Conservation (phyloP, 805 yeast species). For the Kodamaea sagamina region DNA sequence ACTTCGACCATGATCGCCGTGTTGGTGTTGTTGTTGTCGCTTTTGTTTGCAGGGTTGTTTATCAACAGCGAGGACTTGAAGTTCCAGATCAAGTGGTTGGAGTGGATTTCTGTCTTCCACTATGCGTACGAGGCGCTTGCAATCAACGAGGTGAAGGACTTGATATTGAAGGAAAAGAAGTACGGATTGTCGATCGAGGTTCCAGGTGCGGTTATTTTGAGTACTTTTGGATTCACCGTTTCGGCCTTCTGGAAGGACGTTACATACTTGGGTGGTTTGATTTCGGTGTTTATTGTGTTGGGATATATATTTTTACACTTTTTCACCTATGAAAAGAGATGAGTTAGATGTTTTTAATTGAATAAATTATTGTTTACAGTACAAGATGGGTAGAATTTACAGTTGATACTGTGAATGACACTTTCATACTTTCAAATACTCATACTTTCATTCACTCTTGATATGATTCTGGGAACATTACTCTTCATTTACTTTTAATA, state of each 20-base stretch:
- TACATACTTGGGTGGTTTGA: slow-evolving; percentile 57
- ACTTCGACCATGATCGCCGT: slow-evolving; percentile 91
- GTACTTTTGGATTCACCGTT: slow-evolving; percentile 92
- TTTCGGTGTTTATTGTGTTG: slow-evolving; percentile 54
- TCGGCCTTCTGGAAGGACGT: slow-evolving; percentile 72
- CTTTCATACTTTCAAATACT: too few relatives aligned
- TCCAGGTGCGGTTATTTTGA: slow-evolving; percentile 95
- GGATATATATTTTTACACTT: slow-evolving; percentile 78
- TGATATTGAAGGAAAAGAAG: slow-evolving; percentile 82
- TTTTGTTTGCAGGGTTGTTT: slow-evolving; percentile 91
- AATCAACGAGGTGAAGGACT: slow-evolving; percentile 88
- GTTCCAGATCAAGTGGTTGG: slow-evolving; percentile 66
- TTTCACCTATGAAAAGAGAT: slow-evolving; percentile 72
- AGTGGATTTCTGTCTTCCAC: slow-evolving; percentile 87
- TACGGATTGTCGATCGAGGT: slow-evolving; percentile 93
- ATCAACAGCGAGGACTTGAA: slow-evolving; percentile 70
- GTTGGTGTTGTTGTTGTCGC: slow-evolving; percentile 75
- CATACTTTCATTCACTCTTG: too few relatives aligned
- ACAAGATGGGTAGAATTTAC: too few relatives aligned
- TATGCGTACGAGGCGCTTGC: slow-evolving; percentile 92
- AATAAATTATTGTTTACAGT: too few relatives aligned
- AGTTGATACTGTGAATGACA: too few relatives aligned
- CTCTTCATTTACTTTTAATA: too few relatives aligned
- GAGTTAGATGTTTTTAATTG: background rate
- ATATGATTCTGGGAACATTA: too few relatives aligned